Evolutionary conservation across 345 rosid species (phyloP), one percentile per base, ranked within the genome.

Genomic region (Acer saccharum): DNA sequence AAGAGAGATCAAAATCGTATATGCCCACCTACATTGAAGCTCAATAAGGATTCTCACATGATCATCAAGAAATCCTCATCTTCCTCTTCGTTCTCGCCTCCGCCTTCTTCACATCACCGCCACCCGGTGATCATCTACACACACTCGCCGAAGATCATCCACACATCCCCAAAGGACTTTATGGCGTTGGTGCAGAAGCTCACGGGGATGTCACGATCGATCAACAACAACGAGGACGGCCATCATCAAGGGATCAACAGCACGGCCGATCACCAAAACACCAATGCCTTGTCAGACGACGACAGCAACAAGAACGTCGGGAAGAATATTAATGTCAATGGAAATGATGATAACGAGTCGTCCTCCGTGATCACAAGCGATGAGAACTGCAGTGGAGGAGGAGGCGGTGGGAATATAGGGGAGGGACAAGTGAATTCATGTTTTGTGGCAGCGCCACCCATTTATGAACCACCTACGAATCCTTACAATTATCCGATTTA

Each of bases 91-190:
- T 84, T 85, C 0, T 77, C 92, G 10, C 68, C 87, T 2, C 78
- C 87, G 1, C 63, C 63, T 18, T 80, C 88, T 7, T 79, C 83
- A 57, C 79, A 65, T 39, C 88, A 84, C 16, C 93, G 90, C 5
- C 97, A 89, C 35, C 99, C 99, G 6, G 98, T 96, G 43, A 94
- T 96, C 73, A 96, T 96, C 65, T 94, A 96, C 87, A 94, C 99
- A 10, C 98, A 93, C 75, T 89, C 97, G 10, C 98, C 99, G 6
- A 92, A 89, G 78, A 65, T 96, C 73, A 96, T 96, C 81, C 97
- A 91, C 79, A 96, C 98, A 0, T 87, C 93, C 55, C 98, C 98
- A 2, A 83, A 78, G 58, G 97, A 95, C 81, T 95, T 95, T 80
- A 93, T 93, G 98, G 92, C 93, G 29, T 80, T 96, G 69, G 98